Base-by-base conservation (phyloP, 768 basidiomycete genomes). In the Amanita brunnescens region DNA sequence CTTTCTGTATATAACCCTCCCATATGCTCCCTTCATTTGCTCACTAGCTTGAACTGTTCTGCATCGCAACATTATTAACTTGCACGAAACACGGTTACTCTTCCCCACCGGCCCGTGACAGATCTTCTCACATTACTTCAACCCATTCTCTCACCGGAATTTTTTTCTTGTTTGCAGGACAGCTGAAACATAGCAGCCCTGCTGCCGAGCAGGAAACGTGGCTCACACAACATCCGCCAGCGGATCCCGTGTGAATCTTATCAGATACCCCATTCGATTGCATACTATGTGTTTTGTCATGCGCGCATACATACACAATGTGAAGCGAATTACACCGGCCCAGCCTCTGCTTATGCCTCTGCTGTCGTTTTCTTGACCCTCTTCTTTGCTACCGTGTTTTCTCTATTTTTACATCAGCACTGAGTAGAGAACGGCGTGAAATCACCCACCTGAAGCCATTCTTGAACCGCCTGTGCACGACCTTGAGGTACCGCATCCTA, bases 391-490 rank as follows among this genome's bases (percentile, higher is more conserved):
- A 79, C 77, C 16, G 86, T 89, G 70, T 93, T 92, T 76, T 94
- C 92, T 67, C 92, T 90, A 64, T 51, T 42, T 43, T 16, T 34
- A 23, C 20, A 20, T 33, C 18, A 7, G 13, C 23, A 41, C n/a
- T n/a, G n/a, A n/a, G n/a, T n/a, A n/a, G n/a, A n/a, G n/a, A n/a
- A n/a, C 6, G 24, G 9, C n/a, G 12, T 10, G 14, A 8, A 6
- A 26, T 30, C 10, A 59, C 78, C 47, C 54, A 89, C 91, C 87
- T 82, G 83, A 95, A 97, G 51, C 95, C 92, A 66, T 96, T 97
- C 85, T 98, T 98, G 87, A 97, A 98, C 60, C 91, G 81, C 67
- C 94, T 82, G 61, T 87, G 84, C 38, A 98, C 95, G 48, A 77
- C 70, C 79, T 93, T 96, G 71, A 98, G 79, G 80, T 92, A 83